phyloP scores from a whole-genome alignment of 805 yeast genomes.

The Saccharomycopsis schoenii region DNA sequence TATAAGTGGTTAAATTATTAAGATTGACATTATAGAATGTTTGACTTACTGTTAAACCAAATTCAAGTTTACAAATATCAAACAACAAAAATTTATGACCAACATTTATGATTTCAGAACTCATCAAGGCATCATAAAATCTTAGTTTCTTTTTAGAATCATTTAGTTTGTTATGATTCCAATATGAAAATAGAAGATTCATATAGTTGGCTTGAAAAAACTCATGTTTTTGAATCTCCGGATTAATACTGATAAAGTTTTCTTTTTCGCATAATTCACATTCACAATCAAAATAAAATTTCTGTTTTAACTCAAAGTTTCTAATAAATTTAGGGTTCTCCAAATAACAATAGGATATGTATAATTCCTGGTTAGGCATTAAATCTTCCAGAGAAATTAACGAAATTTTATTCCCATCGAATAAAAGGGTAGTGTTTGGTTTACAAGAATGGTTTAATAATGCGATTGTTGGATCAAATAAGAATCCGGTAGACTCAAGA shows the following conservation, averaged over 20 bases:
- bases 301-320: constrained; percentile 20
- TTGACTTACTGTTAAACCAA: not conserved
- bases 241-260: not conserved
- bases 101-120: not conserved
- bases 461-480: constrained; percentile 30
- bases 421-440: constrained; percentile 27
- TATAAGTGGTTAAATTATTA: not conserved
- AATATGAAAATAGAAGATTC: not conserved
- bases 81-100: not conserved
- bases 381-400: constrained; percentile 22
- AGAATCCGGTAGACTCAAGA: constrained; percentile 26
- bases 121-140: not conserved
- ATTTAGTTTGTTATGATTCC: not conserved
- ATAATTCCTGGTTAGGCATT: constrained; percentile 23
- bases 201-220: not conserved
- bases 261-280: constrained; percentile 24
- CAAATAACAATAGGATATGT: constrained; percentile 26
- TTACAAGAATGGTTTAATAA: constrained; percentile 33
- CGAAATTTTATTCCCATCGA: constrained; percentile 19
- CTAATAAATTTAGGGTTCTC: constrained; percentile 26
- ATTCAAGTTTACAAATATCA: not conserved
- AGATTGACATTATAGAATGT: not conserved
- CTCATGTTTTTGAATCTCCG: not conserved
- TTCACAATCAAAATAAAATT: constrained; percentile 29
- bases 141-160: not conserved